A percentile compares a stretch with the other conserved stretches of the same genome.
Evolutionary conservation across 352 stramenopile genomes (phyloP).

Genomic region (Plasmopara halstedii): DNA sequence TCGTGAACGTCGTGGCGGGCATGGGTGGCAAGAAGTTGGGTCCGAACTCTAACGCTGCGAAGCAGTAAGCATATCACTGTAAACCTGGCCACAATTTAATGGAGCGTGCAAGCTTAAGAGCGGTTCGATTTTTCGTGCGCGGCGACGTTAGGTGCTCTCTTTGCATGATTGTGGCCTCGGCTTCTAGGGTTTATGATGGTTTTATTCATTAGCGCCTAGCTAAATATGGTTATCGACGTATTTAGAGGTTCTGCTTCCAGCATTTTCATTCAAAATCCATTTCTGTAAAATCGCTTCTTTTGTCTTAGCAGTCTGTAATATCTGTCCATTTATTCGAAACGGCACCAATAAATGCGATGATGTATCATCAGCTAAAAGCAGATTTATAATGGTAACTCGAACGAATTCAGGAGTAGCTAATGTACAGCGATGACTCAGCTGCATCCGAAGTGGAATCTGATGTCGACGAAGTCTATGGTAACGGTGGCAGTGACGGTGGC

Average conservation of each 20-base stretch:
- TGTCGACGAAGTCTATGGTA: slow-evolving; percentile 18
- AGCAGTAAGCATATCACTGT: slow-evolving; percentile 46
- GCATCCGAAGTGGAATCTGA: slow-evolving; percentile 64
- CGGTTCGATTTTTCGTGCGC: not conserved
- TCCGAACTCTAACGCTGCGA: slow-evolving; percentile 98
- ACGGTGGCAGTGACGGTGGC: slow-evolving; percentile 4
- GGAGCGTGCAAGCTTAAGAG: not conserved
- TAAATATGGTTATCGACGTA: too few relatives aligned
- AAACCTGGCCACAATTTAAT: slow-evolving; percentile 7
- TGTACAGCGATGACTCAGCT: slow-evolving; percentile 69
- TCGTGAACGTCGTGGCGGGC: slow-evolving; percentile 98
- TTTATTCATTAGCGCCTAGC: too few relatives aligned
- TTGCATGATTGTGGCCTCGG: too few relatives aligned
- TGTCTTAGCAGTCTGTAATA: too few relatives aligned
- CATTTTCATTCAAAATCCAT: too few relatives aligned
- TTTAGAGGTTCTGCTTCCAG: too few relatives aligned
- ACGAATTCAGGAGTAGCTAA: slow-evolving; percentile 13
- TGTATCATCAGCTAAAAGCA: slow-evolving; percentile 14
- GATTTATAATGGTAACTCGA: slow-evolving; percentile 1
- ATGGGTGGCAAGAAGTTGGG: slow-evolving; percentile 96
- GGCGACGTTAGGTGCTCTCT: too few relatives aligned
- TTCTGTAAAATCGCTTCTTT: too few relatives aligned
- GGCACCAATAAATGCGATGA: slow-evolving; percentile 11
- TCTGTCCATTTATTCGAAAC: too few relatives aligned
- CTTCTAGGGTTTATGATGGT: too few relatives aligned